Evolutionary conservation across 2,329 filamentous ascomycete species (phyloP).

Genomic region (Decorospora gaudefroyi): DNA sequence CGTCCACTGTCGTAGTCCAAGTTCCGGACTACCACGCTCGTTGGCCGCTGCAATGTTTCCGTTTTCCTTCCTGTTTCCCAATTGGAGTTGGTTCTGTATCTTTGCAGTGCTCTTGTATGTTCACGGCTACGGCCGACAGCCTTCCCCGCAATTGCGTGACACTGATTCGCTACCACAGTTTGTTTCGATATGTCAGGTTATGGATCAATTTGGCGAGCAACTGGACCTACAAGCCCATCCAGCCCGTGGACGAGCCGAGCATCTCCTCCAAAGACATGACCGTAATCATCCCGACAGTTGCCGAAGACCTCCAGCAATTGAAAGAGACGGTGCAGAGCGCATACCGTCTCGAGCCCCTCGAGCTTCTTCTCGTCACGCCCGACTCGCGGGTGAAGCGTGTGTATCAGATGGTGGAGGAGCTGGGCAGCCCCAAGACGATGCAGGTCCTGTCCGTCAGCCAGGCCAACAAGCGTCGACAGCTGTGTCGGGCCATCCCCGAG

Average conservation of each 20-base stretch:
- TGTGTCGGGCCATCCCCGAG: slow-evolving; percentile 85
- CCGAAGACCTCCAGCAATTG: slow-evolving; percentile 82
- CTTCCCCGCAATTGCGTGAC: slow-evolving; percentile 10
- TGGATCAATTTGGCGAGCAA: slow-evolving; percentile 78
- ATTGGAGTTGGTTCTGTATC: slow-evolving; percentile 49
- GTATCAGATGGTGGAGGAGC: slow-evolving; percentile 59
- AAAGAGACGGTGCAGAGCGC: slow-evolving; percentile 80
- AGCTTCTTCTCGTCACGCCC: slow-evolving; percentile 86
- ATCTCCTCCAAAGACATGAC: slow-evolving; percentile 85
- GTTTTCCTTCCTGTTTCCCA: slow-evolving; percentile 45
- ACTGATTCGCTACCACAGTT: slow-evolving; percentile 57
- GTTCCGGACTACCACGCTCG: slow-evolving; percentile 45
- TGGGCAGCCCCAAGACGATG: slow-evolving; percentile 61
- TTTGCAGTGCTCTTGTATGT: slow-evolving; percentile 47
- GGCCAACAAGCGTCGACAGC: slow-evolving; percentile 93
- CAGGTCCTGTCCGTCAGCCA: slow-evolving; percentile 77
- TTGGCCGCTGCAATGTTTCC: slow-evolving; percentile 48
- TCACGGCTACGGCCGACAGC: not conserved
- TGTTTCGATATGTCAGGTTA: slow-evolving; percentile 85
- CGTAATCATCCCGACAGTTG: slow-evolving; percentile 90
- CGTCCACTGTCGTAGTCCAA: slow-evolving; percentile 41
- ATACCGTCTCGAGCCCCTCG: slow-evolving; percentile 68
- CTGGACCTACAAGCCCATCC: slow-evolving; percentile 83
- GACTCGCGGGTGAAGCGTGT: slow-evolving; percentile 74
- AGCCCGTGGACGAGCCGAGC: slow-evolving; percentile 77